phyloP scores from a whole-genome alignment of 2,329 filamentous ascomycete genomes.

The Diatrype stigma region DNA sequence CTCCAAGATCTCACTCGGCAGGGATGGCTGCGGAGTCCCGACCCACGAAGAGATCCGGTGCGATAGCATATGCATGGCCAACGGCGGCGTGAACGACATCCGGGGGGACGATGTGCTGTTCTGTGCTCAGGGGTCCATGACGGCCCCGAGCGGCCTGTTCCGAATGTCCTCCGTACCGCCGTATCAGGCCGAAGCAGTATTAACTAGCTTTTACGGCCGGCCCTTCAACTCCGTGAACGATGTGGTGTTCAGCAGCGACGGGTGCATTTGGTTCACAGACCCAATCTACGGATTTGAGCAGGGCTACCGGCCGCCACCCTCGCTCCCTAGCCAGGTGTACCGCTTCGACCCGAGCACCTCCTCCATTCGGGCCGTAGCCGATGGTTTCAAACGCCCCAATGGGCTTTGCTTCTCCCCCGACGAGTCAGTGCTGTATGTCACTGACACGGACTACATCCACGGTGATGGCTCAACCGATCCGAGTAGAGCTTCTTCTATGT shows the following conservation, averaged over 20 bases:
- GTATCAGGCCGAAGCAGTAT: slow-evolving; percentile 22
- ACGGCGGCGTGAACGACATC: slow-evolving; percentile 45
- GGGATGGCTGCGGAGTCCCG: slow-evolving; percentile 5
- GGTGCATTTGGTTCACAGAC: slow-evolving; percentile 47
- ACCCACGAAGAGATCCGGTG: slow-evolving; percentile 30
- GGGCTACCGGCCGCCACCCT: slow-evolving; percentile 38
- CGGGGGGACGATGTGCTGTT: slow-evolving; percentile 34
- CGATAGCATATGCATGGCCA: slow-evolving; percentile 37
- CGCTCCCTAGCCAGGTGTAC: slow-evolving; percentile 45
- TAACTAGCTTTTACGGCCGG: slow-evolving; percentile 38
- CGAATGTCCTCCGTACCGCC: slow-evolving; percentile 30
- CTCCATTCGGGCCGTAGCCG: slow-evolving; percentile 40
- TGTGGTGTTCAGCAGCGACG: slow-evolving; percentile 38
- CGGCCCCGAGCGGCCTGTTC: slow-evolving; percentile 25
- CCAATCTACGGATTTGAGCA: slow-evolving; percentile 45
- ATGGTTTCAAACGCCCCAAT: slow-evolving; percentile 44
- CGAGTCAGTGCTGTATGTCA: slow-evolving; percentile 40
- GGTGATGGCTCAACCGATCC: slow-evolving; percentile 29
- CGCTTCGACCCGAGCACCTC: slow-evolving; percentile 37
- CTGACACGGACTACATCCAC: slow-evolving; percentile 32
- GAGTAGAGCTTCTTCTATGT: slow-evolving; percentile 23
- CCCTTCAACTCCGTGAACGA: slow-evolving; percentile 48
- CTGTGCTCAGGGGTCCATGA: slow-evolving; percentile 34
- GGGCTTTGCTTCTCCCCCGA: slow-evolving; percentile 44
- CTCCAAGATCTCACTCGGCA: slow-evolving; percentile 20